Percentiles rank a stretch among this genome's conserved stretches.
Conservation (phyloP, 805 yeast species). For the Saccharomycopsis fodiens region DNA sequence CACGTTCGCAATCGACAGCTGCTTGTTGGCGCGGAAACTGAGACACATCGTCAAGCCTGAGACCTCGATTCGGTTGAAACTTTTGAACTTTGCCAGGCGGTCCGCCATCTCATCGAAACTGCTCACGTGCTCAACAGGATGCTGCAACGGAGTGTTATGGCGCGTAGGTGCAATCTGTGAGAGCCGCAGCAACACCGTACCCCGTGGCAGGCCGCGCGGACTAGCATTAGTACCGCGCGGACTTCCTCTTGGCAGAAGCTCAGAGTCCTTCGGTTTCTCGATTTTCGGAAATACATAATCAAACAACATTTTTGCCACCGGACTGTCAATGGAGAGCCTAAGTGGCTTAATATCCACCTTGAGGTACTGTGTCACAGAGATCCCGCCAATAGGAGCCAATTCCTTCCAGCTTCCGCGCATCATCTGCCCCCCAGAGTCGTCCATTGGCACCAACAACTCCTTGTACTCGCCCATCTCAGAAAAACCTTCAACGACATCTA, state of each 20-base stretch:
- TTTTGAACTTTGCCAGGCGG: constrained; percentile 62
- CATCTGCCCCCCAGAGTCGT: constrained; percentile 29
- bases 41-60: constrained; percentile 43
- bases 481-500: constrained; percentile 43
- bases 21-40: constrained; percentile 62
- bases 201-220: background rate
- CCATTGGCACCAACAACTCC: constrained; percentile 42
- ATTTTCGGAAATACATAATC: constrained; percentile 38
- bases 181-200: background rate
- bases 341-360: constrained; percentile 45
- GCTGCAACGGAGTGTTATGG: background rate
- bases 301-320: constrained; percentile 42
- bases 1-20: constrained; percentile 48
- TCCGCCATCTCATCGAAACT: constrained; percentile 56
- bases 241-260: too few relatives aligned
- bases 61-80: constrained; percentile 49
- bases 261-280: constrained; percentile 1
- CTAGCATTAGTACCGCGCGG: background rate
- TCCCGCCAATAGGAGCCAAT: constrained; percentile 59
- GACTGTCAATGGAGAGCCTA: constrained; percentile 48
- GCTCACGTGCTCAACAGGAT: constrained; percentile 13
- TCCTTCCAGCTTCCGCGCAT: constrained; percentile 44
- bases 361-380: constrained; percentile 44
- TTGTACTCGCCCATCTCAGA: constrained; percentile 48
- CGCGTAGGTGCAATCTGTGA: too few relatives aligned